These are phyloP conservation scores for Abelmoschus esculentus DNA, from an alignment of 345 rosid genomes.

Conservation along the genomic window DNA sequence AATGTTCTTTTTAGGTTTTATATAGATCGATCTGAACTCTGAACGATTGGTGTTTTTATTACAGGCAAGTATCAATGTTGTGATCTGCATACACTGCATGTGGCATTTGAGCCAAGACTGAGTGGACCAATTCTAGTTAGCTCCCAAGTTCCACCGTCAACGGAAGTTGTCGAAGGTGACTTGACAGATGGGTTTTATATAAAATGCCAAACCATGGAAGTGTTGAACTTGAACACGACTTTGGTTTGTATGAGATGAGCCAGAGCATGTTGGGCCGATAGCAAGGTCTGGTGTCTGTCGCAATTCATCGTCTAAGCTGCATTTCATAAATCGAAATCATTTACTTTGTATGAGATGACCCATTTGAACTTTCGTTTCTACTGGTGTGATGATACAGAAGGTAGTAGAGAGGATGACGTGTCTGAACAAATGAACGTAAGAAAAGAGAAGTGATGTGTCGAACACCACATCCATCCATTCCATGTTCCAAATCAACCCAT, in stretches of 20 bases:
- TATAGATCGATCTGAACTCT: too few species aligned
- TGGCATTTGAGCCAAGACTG: not conserved
- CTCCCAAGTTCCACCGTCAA: not conserved
- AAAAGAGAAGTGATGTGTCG: too few species aligned
- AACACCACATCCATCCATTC: too few species aligned
- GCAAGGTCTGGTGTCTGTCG: not conserved
- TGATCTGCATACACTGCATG: conserved; percentile 2
- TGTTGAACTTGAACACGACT: not conserved
- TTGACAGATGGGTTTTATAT: not conserved
- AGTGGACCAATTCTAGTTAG: not conserved
- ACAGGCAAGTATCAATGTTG: not conserved
- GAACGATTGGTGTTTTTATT: too few species aligned
- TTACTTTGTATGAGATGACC: too few species aligned
- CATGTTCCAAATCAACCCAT: too few species aligned
- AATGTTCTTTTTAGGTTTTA: not conserved
- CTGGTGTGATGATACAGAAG: too few species aligned
- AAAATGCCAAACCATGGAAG: not conserved
- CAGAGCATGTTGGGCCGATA: not conserved
- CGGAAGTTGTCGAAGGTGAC: not conserved
- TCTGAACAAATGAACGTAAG: too few species aligned
- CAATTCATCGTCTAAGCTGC: not conserved
- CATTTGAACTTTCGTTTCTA: too few species aligned
- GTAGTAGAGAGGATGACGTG: too few species aligned
- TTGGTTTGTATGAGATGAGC: not conserved
- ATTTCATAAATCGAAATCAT: too few species aligned